phyloP scores from a whole-genome alignment of 148 eudicot genomes.

The Diospyros kaki region DNA sequence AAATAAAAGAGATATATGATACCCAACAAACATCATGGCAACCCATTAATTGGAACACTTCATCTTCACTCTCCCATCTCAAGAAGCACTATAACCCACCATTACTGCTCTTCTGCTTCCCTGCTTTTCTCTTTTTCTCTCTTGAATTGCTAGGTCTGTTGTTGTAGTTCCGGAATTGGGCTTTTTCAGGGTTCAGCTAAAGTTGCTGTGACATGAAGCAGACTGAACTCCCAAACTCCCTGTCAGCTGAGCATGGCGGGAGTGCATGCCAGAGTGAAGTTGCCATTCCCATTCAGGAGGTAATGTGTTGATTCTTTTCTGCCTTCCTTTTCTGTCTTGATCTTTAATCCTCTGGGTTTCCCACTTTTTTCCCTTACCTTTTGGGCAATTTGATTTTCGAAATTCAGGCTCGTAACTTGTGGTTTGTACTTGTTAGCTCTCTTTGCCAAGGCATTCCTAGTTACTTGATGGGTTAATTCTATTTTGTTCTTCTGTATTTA shows the following conservation, averaged over 20 bases:
- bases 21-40: too few relatives aligned
- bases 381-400: not conserved
- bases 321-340: not conserved
- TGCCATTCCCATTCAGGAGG: conserved; percentile 28
- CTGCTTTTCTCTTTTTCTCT: too few relatives aligned
- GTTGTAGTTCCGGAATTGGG: too few relatives aligned
- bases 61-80: not conserved
- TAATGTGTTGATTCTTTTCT: not conserved
- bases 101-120: not conserved
- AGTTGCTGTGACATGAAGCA: conserved; percentile 22
- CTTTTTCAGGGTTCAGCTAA: not conserved
- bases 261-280: conserved; percentile 6
- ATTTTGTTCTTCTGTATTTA: too few relatives aligned
- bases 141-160: too few relatives aligned
- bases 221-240: conserved; percentile 25
- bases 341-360: not conserved
- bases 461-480: too few relatives aligned
- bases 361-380: not conserved
- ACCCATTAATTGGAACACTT: not conserved
- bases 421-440: too few relatives aligned
- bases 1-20: conserved; percentile 7
- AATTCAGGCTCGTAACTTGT: not conserved
- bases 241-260: conserved; percentile 18
- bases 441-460: too few relatives aligned
- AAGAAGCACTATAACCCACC: not conserved